Percentiles rank a stretch among this genome's conserved stretches.
Evolutionary conservation across 1,284 basidiomycete species (phyloP).

Genomic region (Sphaerobolus stellatus): DNA sequence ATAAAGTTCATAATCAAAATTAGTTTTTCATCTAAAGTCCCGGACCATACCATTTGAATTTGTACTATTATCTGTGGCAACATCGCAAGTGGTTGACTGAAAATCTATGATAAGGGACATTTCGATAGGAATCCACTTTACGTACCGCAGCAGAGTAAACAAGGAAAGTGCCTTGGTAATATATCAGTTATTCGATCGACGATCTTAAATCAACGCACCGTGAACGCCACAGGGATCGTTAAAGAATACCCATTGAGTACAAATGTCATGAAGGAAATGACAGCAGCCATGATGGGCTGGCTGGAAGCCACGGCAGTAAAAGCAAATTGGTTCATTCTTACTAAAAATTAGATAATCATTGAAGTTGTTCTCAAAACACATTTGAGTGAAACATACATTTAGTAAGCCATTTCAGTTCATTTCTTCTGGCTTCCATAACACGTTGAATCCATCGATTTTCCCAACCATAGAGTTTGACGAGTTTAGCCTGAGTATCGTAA

Average conservation of each 20-base stretch:
- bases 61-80: too few species aligned
- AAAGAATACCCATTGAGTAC: background rate
- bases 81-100: too few species aligned
- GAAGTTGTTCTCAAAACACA: constrained; percentile 1
- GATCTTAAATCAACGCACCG: background rate
- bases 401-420: constrained; percentile 69
- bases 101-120: too few species aligned
- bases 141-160: constrained; percentile 66
- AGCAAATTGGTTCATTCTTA: constrained; percentile 61
- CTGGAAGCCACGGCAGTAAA: constrained; percentile 64
- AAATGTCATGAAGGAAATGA: constrained; percentile 47
- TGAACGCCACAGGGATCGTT: background rate
- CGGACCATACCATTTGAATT: too few species aligned
- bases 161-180: constrained; percentile 58
- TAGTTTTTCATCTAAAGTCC: too few species aligned
- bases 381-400: constrained; percentile 44
- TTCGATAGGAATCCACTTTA: too few species aligned
- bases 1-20: too few species aligned
- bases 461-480: constrained; percentile 88
- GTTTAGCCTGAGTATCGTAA: constrained; percentile 51
- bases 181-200: too few species aligned
- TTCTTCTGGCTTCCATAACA: constrained; percentile 53
- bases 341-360: constrained; percentile 38
- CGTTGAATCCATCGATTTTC: constrained; percentile 71
- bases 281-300: constrained; percentile 66